phyloP scores from a whole-genome alignment of 371 early-diverging fungal genomes.

The Mortierella sp. region DNA sequence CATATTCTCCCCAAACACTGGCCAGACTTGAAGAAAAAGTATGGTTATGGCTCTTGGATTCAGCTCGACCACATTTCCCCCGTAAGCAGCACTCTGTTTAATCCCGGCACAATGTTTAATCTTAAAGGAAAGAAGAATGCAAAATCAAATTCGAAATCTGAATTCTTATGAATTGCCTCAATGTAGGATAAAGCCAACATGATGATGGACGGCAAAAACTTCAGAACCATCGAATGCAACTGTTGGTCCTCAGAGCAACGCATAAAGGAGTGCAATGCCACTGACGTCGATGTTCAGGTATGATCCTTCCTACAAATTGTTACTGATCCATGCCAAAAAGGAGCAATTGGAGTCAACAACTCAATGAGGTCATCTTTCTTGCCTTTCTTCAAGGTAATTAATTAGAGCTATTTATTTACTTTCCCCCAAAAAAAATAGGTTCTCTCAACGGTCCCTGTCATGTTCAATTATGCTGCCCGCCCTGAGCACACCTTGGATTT shows the following conservation, averaged over 20 bases:
- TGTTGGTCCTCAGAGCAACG: constrained; percentile 77
- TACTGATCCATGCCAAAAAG: neutral
- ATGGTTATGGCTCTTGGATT: constrained; percentile 73
- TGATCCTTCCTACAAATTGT: neutral
- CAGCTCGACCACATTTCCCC: constrained; percentile 62
- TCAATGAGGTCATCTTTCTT: neutral
- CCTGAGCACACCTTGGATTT: constrained; percentile 68
- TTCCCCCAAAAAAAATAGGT: constrained; percentile 57
- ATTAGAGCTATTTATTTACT: neutral
- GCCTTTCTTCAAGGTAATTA: neutral
- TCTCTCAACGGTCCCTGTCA: constrained; percentile 77
- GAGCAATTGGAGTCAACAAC: neutral
- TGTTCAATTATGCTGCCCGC: constrained; percentile 77
- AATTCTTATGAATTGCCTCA: neutral
- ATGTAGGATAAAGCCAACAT: constrained; percentile 73
- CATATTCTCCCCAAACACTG: constrained; percentile 77
- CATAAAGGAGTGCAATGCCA: constrained; percentile 63
- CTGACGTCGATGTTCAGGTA: constrained; percentile 75
- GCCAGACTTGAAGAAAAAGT: constrained; percentile 73
- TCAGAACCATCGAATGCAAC: constrained; percentile 77
- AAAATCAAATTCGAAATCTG: neutral
- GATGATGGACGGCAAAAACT: constrained; percentile 78
- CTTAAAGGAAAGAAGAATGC: neutral
- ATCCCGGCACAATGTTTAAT: neutral
- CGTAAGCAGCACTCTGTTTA: constrained; percentile 41